Percentiles rank a stretch among this genome's conserved stretches.
Evolutionary conservation across 2,329 filamentous ascomycete genomes (phyloP).

Genomic region (Pyrenophora tritici-repentis): DNA sequence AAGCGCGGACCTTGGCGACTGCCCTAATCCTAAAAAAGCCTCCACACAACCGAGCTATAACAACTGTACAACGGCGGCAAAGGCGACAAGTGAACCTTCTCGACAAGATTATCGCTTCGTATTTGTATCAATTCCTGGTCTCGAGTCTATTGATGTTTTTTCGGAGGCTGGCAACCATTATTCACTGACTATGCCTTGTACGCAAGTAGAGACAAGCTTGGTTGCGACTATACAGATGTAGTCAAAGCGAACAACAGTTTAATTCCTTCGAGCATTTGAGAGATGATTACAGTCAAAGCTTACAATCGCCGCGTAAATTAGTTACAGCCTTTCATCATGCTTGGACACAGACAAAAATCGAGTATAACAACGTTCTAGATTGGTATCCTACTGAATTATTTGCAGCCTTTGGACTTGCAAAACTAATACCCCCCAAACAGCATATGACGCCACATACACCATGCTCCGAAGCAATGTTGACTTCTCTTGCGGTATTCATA

Average conservation of each 20-base stretch:
- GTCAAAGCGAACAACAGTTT: background rate
- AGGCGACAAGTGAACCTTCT: no score
- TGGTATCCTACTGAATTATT: constrained; percentile 13
- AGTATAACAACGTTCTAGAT: constrained; percentile 7
- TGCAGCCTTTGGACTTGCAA: constrained; percentile 1
- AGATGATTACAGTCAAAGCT: no score
- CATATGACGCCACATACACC: constrained; percentile 25
- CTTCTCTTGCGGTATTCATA: constrained; percentile 12
- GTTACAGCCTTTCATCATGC: no score
- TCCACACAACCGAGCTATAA: constrained; percentile 14
- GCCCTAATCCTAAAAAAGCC: constrained; percentile 28
- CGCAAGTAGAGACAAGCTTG: no score
- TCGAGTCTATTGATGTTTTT: no score
- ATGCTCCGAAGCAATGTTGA: constrained; percentile 32
- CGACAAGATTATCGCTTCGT: no score
- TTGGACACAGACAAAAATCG: no score
- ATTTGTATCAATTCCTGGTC: no score
- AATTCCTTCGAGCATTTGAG: no score
- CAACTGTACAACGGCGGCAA: constrained; percentile 1
- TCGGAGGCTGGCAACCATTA: no score
- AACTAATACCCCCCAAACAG: constrained; percentile 1
- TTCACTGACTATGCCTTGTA: no score
- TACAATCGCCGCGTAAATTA: no score
- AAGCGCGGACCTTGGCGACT: constrained; percentile 31
- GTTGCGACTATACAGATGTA: background rate